phyloP scores from a whole-genome alignment of 805 yeast genomes.

The Candida bentonensis region DNA sequence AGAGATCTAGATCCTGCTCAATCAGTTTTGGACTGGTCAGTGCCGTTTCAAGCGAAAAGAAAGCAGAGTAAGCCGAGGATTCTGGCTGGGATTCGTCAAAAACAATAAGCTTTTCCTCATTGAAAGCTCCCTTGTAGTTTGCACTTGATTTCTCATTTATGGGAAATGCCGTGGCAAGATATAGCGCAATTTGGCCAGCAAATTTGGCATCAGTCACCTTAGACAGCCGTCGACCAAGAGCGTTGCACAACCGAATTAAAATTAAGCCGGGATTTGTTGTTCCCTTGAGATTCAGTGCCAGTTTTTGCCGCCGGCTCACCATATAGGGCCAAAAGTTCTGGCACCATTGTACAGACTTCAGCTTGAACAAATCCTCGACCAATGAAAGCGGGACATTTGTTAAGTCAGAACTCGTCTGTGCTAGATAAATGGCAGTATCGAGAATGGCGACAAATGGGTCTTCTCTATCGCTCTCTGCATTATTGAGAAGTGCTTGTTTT shows the following conservation, averaged over 20 bases:
- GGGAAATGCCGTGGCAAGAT: background rate
- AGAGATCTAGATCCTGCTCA: background rate
- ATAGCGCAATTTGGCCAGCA: constrained; percentile 1
- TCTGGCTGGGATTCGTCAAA: background rate
- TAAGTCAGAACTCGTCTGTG: background rate
- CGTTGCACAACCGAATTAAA: background rate
- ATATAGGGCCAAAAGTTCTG: background rate
- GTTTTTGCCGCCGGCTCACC: background rate
- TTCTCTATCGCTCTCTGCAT: background rate
- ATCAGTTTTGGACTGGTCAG: background rate
- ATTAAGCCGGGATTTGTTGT: background rate
- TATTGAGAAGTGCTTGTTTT: background rate
- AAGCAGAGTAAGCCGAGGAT: background rate
- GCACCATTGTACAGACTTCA: background rate
- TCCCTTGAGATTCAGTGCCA: background rate
- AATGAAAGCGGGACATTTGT: background rate
- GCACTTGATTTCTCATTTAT: background rate
- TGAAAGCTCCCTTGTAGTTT: background rate
- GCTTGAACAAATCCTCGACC: background rate
- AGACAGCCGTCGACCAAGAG: background rate
- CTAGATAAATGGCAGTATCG: background rate
- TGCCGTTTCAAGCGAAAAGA: background rate
- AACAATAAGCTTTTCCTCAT: background rate
- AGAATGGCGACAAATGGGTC: background rate
- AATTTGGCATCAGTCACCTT: background rate